Conservation (phyloP, 305 asterid species). For the Lippia alba region DNA sequence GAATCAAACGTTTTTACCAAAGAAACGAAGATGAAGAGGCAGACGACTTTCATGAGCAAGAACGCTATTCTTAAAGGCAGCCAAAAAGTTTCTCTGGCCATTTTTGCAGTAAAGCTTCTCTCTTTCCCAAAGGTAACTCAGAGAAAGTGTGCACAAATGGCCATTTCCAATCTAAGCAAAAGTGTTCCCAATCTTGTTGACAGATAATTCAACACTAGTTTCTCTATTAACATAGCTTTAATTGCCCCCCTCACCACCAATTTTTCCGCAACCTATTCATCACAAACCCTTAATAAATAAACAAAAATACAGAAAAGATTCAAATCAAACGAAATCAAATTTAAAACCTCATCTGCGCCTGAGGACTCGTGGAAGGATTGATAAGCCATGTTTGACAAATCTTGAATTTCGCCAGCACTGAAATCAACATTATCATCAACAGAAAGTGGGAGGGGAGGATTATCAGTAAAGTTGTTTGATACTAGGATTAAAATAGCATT, state of each 20-base stretch:
- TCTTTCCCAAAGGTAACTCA: constrained; percentile 58
- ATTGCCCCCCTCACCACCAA: constrained; percentile 52
- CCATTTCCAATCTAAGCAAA: constrained; percentile 64
- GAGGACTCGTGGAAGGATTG: constrained; percentile 48
- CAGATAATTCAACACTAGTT: constrained; percentile 50
- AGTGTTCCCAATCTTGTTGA: constrained; percentile 80
- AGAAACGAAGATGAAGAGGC: constrained; percentile 63
- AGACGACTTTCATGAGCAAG: constrained; percentile 50
- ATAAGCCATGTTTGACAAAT: constrained; percentile 34
- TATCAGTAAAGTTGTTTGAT: too few relatives aligned
- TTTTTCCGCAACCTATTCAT: constrained; percentile 65
- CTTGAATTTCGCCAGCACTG: background rate
- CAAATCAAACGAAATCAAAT: background rate
- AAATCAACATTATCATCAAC: background rate
- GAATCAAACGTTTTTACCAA: constrained; percentile 47
- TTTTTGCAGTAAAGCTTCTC: constrained; percentile 70
- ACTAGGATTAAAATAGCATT: too few relatives aligned
- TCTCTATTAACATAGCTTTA: constrained; percentile 55
- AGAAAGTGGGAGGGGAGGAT: constrained; percentile 60
- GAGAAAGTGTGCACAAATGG: constrained; percentile 74
- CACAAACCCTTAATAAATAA: background rate
- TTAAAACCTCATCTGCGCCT: constrained; percentile 66
- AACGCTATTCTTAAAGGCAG: constrained; percentile 64
- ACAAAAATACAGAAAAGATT: background rate
- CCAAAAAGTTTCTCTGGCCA: constrained; percentile 65